phyloP scores from a whole-genome alignment of 2,329 filamentous ascomycete species.

The Pestalotiopsis sp. region DNA sequence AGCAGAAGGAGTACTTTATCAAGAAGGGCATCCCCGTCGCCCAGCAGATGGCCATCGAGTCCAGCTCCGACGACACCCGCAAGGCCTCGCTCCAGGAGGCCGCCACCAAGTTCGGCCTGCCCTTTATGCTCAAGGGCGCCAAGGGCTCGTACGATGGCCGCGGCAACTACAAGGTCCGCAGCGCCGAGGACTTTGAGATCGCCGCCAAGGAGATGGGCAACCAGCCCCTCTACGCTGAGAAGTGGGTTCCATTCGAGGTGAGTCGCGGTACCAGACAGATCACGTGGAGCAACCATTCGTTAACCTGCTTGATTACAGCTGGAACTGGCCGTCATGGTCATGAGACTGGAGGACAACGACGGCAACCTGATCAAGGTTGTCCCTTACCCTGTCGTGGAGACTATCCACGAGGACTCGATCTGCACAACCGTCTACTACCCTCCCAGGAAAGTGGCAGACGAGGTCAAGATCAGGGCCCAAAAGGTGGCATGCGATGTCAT shows the following conservation, averaged over 20 bases:
- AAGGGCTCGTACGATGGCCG: slow-evolving; percentile 93
- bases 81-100: slow-evolving; percentile 63
- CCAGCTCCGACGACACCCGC: slow-evolving; percentile 44
- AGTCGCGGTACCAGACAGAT: background rate
- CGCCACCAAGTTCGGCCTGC: slow-evolving; percentile 69
- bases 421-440: slow-evolving; percentile 92
- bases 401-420: slow-evolving; percentile 91
- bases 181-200: slow-evolving; percentile 49
- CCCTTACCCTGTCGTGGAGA: slow-evolving; percentile 71
- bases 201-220: slow-evolving; percentile 70
- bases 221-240: slow-evolving; percentile 81
- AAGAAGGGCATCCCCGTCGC: slow-evolving; percentile 71
- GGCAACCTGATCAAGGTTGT: slow-evolving; percentile 6
- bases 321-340: slow-evolving; percentile 7
- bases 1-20: slow-evolving; percentile 80
- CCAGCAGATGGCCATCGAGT: slow-evolving; percentile 64
- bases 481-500: slow-evolving; percentile 79
- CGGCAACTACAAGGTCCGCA: slow-evolving; percentile 57
- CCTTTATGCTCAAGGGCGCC: slow-evolving; percentile 89
- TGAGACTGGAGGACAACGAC: background rate
- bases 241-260: slow-evolving; percentile 59
- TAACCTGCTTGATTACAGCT: background rate
- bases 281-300: background rate
- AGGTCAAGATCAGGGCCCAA: slow-evolving; percentile 66
- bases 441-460: slow-evolving; percentile 66